Percentiles rank a stretch among this genome's conserved stretches.
phyloP scores from a whole-genome alignment of 306 rosid species.

The Boehmeria nivea region DNA sequence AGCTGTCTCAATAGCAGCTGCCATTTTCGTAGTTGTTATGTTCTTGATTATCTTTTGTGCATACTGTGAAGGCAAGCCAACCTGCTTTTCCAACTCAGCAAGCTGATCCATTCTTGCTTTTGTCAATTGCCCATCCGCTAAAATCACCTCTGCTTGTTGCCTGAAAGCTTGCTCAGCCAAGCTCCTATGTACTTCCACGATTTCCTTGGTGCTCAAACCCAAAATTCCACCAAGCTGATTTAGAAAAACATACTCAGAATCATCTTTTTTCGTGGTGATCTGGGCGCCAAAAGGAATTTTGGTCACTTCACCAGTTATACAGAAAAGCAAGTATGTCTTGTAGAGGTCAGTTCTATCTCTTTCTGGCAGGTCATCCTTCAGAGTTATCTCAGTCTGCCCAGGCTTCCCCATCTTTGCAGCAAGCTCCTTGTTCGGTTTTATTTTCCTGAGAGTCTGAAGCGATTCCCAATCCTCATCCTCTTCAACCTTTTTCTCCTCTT shows the following conservation, averaged over 20 bases:
- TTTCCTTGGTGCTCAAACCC: constrained; percentile 71
- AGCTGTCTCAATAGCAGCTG: constrained; percentile 82
- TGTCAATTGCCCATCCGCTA: constrained; percentile 94
- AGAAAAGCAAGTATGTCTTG: constrained; percentile 76
- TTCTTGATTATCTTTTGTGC: constrained; percentile 92
- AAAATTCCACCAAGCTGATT: constrained; percentile 86
- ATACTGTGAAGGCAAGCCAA: constrained; percentile 77
- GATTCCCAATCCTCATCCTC: constrained; percentile 80
- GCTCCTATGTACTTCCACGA: constrained; percentile 77
- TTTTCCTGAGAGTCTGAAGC: constrained; percentile 66
- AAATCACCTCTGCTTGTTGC: constrained; percentile 61
- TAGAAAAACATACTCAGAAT: constrained; percentile 66
- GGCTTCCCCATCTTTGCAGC: constrained; percentile 66
- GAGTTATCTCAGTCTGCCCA: constrained; percentile 89
- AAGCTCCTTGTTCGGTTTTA: constrained; percentile 61
- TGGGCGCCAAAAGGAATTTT: constrained; percentile 74
- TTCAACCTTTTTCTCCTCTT: constrained; percentile 31
- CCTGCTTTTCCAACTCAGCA: constrained; percentile 69
- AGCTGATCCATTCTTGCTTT: constrained; percentile 88
- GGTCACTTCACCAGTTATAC: constrained; percentile 84
- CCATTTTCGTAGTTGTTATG: constrained; percentile 92
- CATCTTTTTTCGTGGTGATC: constrained; percentile 78
- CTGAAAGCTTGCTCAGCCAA: constrained; percentile 54
- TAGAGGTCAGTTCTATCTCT: constrained; percentile 85
- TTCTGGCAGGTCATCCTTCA: constrained; percentile 83